phyloP scores from a whole-genome alignment of 2,329 filamentous ascomycete genomes.

The Aureobasidium vineae region DNA sequence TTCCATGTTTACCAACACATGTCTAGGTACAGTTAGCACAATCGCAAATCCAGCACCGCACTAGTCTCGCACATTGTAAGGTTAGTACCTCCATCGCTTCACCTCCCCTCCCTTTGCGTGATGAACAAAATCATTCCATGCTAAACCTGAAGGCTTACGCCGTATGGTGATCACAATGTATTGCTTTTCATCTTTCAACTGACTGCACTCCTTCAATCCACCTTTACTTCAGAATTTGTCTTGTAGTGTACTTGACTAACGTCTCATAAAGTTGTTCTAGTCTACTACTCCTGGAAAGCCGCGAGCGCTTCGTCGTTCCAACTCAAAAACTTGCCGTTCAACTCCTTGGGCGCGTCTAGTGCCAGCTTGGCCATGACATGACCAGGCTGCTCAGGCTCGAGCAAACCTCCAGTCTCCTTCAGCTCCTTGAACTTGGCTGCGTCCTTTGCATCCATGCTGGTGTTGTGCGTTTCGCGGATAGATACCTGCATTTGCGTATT shows the following conservation, averaged over 20 bases:
- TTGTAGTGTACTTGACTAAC: slow-evolving; percentile 20
- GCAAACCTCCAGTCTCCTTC: slow-evolving; percentile 67
- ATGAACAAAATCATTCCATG: slow-evolving; percentile 72
- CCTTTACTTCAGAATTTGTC: neutral
- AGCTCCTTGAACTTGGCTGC: slow-evolving; percentile 65
- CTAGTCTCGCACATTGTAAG: neutral
- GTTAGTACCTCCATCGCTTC: slow-evolving; percentile 7
- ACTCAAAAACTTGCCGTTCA: slow-evolving; percentile 73
- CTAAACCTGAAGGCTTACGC: slow-evolving; percentile 66
- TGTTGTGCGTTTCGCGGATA: slow-evolving; percentile 69
- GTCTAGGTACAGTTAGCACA: slow-evolving; percentile 6
- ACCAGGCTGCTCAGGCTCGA: slow-evolving; percentile 81
- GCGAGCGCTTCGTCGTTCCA: slow-evolving; percentile 57
- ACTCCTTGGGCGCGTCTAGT: slow-evolving; percentile 59
- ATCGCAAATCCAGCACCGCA: neutral
- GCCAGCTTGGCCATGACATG: slow-evolving; percentile 80
- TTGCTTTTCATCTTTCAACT: slow-evolving; percentile 85
- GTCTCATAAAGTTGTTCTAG: neutral
- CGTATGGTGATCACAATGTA: slow-evolving; percentile 65
- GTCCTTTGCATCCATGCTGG: slow-evolving; percentile 58
- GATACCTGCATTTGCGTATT: slow-evolving; percentile 90
- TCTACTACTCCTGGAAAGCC: slow-evolving; percentile 51
- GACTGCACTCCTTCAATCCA: slow-evolving; percentile 44
- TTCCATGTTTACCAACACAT: slow-evolving; percentile 22
- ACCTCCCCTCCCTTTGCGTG: slow-evolving; percentile 43